A percentile compares a stretch with the other conserved stretches of the same genome.
phyloP scores from a whole-genome alignment of 2,329 filamentous ascomycete genomes.

The Scytalidium lignicola region DNA sequence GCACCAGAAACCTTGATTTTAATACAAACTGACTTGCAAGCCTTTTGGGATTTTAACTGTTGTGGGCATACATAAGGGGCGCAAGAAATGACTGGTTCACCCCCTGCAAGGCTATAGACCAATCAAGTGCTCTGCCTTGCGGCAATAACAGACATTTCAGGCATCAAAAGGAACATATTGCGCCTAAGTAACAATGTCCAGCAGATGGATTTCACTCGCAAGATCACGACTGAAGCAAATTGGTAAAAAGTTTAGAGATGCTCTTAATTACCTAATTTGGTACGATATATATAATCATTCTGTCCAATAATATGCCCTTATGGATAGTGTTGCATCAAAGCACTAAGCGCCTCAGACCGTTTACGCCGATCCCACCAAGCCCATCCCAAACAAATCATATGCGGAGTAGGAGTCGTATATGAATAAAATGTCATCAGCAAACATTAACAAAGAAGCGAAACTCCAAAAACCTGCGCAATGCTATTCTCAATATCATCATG shows the following conservation, averaged over 20 bases:
- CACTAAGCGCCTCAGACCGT: neutral
- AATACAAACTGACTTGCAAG: too few relatives aligned
- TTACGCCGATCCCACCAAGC: neutral
- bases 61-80: too few relatives aligned
- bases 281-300: neutral
- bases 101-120: too few relatives aligned
- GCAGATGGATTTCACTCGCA: too few relatives aligned
- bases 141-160: too few relatives aligned
- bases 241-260: neutral
- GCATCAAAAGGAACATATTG: too few relatives aligned
- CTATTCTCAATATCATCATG: neutral
- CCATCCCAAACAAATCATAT: neutral
- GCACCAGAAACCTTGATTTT: too few relatives aligned
- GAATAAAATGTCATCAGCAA: neutral
- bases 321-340: neutral
- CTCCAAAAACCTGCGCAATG: neutral
- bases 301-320: neutral
- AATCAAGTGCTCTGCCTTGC: too few relatives aligned
- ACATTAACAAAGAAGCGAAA: neutral
- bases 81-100: too few relatives aligned
- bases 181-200: too few relatives aligned
- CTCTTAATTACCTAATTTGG: neutral
- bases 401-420: neutral
- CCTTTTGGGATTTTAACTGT: too few relatives aligned
- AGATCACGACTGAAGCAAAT: too few relatives aligned